phyloP scores from a whole-genome alignment of 2,329 filamentous ascomycete species.

The Verticillium nubilum region DNA sequence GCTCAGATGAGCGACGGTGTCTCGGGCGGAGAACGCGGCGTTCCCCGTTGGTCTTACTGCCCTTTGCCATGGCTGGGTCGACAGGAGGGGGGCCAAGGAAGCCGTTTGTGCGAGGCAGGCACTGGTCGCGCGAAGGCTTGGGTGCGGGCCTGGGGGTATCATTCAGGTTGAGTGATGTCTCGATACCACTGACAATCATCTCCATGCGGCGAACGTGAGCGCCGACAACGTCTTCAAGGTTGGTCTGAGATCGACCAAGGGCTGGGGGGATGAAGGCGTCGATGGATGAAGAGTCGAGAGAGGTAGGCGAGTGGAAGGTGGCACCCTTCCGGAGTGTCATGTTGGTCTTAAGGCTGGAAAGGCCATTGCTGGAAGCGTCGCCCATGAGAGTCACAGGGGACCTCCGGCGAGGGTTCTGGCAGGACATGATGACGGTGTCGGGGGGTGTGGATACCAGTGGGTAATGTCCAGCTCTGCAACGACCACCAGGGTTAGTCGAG shows the following conservation, averaged over 20 bases:
- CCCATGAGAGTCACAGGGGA: constrained; percentile 34
- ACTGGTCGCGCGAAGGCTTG: constrained; percentile 45
- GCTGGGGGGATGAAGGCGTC: constrained; percentile 41
- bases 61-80: constrained; percentile 40
- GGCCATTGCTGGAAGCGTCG: constrained; percentile 30
- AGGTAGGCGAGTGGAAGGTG: constrained; percentile 55
- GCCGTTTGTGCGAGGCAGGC: constrained; percentile 53
- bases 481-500: constrained; percentile 11
- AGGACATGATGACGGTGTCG: constrained; percentile 35
- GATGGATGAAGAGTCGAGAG: constrained; percentile 27
- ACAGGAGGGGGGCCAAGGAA: constrained; percentile 53
- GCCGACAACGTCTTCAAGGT: constrained; percentile 66
- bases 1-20: constrained; percentile 50
- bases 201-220: constrained; percentile 64
- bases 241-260: constrained; percentile 65
- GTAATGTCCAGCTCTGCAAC: constrained; percentile 23
- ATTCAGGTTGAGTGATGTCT: constrained; percentile 45
- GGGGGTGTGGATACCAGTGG: constrained; percentile 15
- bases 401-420: constrained; percentile 41
- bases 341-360: constrained; percentile 45
- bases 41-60: constrained; percentile 31
- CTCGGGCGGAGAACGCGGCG: constrained; percentile 48
- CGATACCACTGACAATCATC: constrained; percentile 59
- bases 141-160: constrained; percentile 19
- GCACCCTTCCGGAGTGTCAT: constrained; percentile 64